phyloP scores from a whole-genome alignment of 768 basidiomycete species.

The Xerocomus potaroensis region DNA sequence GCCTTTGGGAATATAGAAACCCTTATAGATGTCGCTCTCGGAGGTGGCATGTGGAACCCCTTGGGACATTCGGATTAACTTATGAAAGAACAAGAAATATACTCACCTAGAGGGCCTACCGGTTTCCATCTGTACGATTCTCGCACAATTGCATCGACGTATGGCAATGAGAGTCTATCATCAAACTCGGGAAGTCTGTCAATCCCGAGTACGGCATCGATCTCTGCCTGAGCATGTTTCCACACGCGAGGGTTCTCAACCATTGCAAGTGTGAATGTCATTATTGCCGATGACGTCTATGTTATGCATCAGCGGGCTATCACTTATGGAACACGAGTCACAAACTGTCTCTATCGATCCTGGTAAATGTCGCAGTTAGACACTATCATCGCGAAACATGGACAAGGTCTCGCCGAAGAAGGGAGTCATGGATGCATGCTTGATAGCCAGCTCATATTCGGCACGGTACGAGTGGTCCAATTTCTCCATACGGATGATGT shows the following conservation, averaged over 20 bases:
- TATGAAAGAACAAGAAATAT: background rate
- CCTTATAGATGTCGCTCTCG: constrained; percentile 36
- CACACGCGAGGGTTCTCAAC: constrained; percentile 8
- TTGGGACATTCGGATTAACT: background rate
- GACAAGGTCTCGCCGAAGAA: background rate
- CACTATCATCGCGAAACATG: too few species aligned
- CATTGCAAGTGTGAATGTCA: constrained; percentile 10
- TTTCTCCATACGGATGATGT: too few species aligned
- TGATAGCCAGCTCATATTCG: too few species aligned
- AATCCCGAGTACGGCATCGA: constrained; percentile 2
- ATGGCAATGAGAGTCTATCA: constrained; percentile 3
- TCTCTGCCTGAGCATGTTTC: constrained; percentile 12
- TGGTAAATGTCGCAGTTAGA: background rate
- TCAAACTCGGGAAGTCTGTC: constrained; percentile 4
- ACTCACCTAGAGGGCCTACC: background rate
- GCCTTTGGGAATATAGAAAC: constrained; percentile 51
- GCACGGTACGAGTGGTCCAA: background rate
- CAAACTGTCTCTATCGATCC: background rate
- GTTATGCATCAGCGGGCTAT: background rate
- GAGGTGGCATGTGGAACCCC: constrained; percentile 24
- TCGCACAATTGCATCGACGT: constrained; percentile 7
- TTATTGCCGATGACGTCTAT: background rate
- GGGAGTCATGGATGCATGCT: background rate
- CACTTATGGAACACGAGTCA: background rate
- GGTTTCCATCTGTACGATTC: constrained; percentile 7